Base-by-base conservation (phyloP, 805 yeast genomes). In the Cyberlindnera saturnus region DNA sequence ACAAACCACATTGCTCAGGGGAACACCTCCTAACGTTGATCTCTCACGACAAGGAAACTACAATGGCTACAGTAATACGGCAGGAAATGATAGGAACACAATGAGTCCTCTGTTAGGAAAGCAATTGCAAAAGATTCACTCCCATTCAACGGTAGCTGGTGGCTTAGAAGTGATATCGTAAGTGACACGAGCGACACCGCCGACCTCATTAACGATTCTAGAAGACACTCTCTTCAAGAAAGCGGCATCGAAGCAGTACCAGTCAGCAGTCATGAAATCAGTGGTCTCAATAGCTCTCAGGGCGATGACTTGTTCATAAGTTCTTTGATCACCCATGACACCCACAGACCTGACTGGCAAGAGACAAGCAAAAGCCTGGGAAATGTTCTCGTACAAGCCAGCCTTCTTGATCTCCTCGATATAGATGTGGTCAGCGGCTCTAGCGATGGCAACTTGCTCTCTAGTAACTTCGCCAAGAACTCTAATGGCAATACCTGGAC, bases 141-240 rank as follows among this genome's bases (percentile, higher is more conserved):
- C 99, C 99, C 98, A 93, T 69, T 93, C 99, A 56, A 93, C 99
- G 48, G 99, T 93, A 48, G 99, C 99, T 49, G 99, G 99, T 45
- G 99, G 99, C 73, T 93, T 93, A 48, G 97, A 89, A 48, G 99
- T 93, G 66, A 93, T 90, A 67, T 93, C 99, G 69, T 93, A 93
- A 43, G 96, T 93, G 50, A 93, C 99, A 71, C 99, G 85, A 44
- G 99, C 97, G 60, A 93, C 99, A 64, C 99, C 99, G 55, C 85
- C 87, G 48, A 93, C 99, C 74, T 93, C 99, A 68, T 93, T 93
- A 58, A 93, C 98, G 50, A 93, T 93, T 77, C 99, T 82, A 36
- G 96, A 79, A 45, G 96, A 88, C 47, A 90, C 97, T 51, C 73
- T 81, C 78, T 91, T 93, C 68, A 93, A 77, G 82, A 93, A 93